Percentiles rank a stretch among this genome's conserved stretches.
Evolutionary conservation across 495 filamentous ascomycete species (phyloP).

Genomic region (Penicillium angulare): DNA sequence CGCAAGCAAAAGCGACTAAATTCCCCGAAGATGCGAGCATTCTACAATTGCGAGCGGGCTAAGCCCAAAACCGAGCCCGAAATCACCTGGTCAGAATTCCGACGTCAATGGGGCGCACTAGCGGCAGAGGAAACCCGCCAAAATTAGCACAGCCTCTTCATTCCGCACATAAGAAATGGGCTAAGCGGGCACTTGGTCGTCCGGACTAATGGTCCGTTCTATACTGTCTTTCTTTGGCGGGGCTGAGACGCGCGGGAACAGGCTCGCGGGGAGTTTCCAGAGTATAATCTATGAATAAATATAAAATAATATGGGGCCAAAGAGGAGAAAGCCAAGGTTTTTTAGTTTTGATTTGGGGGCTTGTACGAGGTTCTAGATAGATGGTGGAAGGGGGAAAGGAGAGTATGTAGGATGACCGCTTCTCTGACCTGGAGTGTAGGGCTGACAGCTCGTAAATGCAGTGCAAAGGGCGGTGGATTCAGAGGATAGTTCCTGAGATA

Average conservation of each 20-base stretch:
- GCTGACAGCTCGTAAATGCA: slow-evolving; percentile 6
- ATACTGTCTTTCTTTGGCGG: slow-evolving; percentile 1
- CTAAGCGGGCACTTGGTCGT: not conserved
- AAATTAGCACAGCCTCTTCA: slow-evolving; percentile 1
- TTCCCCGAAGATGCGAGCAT: no score
- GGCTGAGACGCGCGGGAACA: slow-evolving; percentile 8
- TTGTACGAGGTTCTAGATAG: no score
- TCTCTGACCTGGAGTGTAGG: slow-evolving; percentile 15
- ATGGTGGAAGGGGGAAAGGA: not conserved
- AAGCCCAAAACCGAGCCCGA: not conserved
- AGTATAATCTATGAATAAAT: no score
- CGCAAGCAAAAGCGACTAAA: no score
- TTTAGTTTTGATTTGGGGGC: not conserved
- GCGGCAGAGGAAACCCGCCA: not conserved
- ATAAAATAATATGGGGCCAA: not conserved
- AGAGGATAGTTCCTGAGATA: not conserved
- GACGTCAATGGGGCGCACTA: not conserved
- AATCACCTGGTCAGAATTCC: not conserved
- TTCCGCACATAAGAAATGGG: not conserved
- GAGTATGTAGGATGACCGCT: slow-evolving; percentile 6
- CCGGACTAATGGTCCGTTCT: not conserved
- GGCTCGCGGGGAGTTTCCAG: not conserved
- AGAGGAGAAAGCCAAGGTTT: not conserved
- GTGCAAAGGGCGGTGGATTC: slow-evolving; percentile 10
- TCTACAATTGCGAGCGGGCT: no score